phyloP scores from a whole-genome alignment of 2,329 filamentous ascomycete species.

The Exophiala oligosperma region DNA sequence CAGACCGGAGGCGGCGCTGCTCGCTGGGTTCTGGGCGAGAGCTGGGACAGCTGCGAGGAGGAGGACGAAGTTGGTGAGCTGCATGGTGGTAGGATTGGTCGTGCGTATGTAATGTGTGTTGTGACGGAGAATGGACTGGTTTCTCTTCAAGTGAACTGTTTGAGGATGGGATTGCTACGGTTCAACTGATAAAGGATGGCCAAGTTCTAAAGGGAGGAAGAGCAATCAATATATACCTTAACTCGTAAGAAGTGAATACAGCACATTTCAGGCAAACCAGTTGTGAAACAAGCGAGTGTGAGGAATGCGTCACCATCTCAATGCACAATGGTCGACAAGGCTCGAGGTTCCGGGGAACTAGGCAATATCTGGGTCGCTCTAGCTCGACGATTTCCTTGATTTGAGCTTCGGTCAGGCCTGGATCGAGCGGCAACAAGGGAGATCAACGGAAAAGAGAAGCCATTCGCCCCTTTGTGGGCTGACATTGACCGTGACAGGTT shows the following conservation, averaged over 20 bases:
- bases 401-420: neutral
- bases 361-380: neutral
- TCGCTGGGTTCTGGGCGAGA: conserved; percentile 6
- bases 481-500: too few species aligned
- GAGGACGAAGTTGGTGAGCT: conserved; percentile 17
- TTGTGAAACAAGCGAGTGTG: neutral
- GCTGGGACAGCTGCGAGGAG: conserved; percentile 17
- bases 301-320: neutral
- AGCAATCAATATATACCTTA: neutral
- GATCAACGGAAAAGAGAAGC: neutral
- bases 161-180: neutral
- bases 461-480: neutral
- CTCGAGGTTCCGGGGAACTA: neutral
- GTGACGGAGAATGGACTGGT: neutral
- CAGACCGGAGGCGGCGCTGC: neutral
- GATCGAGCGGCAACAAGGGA: neutral
- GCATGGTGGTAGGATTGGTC: conserved; percentile 13
- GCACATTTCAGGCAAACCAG: neutral
- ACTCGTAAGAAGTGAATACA: too few species aligned
- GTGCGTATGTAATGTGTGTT: neutral
- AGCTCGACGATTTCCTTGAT: neutral
- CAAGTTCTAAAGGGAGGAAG: neutral
- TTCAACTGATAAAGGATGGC: too few species aligned
- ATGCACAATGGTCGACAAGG: neutral
- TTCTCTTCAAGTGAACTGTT: neutral